A percentile compares a stretch with the other conserved stretches of the same genome.
phyloP scores from a whole-genome alignment of 2,329 filamentous ascomycete genomes.

The Venturia aucupariae region DNA sequence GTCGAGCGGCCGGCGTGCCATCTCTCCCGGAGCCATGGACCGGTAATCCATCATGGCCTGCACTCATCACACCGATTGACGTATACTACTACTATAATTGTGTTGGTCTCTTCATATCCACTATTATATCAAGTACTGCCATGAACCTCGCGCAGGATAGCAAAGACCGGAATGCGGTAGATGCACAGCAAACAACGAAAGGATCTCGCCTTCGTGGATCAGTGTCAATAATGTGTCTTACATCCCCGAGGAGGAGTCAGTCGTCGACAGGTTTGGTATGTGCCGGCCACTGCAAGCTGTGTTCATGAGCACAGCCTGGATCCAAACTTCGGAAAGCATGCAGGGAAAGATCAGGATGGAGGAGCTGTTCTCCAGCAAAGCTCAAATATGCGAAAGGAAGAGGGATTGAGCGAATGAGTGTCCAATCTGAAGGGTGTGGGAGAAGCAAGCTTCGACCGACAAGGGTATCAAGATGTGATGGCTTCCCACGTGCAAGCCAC shows the following conservation, averaged over 20 bases:
- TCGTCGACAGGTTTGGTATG: not conserved
- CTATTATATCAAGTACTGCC: not conserved
- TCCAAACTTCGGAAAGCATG: not conserved
- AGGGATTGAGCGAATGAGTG: not conserved
- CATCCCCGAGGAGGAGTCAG: not conserved
- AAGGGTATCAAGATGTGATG: constrained; percentile 6
- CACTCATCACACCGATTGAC: not conserved
- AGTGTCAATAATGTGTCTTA: not conserved
- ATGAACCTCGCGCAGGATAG: not conserved
- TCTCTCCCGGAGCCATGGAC: not conserved
- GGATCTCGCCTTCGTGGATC: not conserved
- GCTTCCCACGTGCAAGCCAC: constrained; percentile 7
- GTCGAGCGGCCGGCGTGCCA: not conserved
- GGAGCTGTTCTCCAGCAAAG: not conserved
- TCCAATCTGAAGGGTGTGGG: not conserved
- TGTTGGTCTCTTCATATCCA: not conserved
- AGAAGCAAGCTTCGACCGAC: not conserved
- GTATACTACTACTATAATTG: no score
- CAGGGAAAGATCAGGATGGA: not conserved
- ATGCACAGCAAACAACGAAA: not conserved
- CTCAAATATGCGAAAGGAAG: no score
- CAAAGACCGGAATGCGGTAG: not conserved
- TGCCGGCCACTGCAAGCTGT: not conserved
- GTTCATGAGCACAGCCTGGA: not conserved
- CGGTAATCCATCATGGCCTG: not conserved